Conservation (phyloP, 352 stramenopile genomes). For the Phytopythium delawarense region DNA sequence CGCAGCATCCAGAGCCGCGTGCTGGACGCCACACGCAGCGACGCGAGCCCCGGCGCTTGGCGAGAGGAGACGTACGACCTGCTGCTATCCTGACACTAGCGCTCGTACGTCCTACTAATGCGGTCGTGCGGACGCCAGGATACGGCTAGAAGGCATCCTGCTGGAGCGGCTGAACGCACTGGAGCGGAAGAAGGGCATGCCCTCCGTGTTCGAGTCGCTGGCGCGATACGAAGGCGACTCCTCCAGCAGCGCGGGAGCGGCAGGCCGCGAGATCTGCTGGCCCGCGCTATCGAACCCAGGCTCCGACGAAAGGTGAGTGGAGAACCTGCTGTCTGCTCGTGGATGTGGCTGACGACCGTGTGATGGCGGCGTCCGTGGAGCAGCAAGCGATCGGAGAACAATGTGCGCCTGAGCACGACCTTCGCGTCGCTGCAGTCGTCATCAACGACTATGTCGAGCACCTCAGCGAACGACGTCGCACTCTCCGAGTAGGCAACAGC, state of each 20-base stretch:
- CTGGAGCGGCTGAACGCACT: slow-evolving; percentile 14
- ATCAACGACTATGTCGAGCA: slow-evolving; percentile 4
- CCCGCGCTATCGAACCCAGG: slow-evolving; percentile 11
- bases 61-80: slow-evolving; percentile 10
- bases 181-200: slow-evolving; percentile 4
- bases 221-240: not conserved
- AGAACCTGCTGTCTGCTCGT: not conserved
- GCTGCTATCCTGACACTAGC: not conserved
- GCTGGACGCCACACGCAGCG: not conserved
- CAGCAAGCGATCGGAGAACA: slow-evolving; percentile 15
- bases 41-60: not conserved
- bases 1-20: not conserved
- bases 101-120: not conserved
- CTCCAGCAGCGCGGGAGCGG: not conserved
- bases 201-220: slow-evolving; percentile 1
- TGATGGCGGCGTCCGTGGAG: not conserved
- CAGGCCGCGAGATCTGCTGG: slow-evolving; percentile 18
- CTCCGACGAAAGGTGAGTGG: slow-evolving; percentile 14
- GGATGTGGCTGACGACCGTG: not conserved
- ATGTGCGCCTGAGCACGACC: slow-evolving; percentile 17
- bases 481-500: slow-evolving; percentile 4
- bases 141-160: slow-evolving; percentile 8
- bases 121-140: not conserved
- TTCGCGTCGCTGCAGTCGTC: slow-evolving; percentile 16
- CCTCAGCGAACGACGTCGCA: slow-evolving; percentile 1